Evolutionary conservation across 139 green algal species (phyloP).

Genomic region (Chlorella sp.): DNA sequence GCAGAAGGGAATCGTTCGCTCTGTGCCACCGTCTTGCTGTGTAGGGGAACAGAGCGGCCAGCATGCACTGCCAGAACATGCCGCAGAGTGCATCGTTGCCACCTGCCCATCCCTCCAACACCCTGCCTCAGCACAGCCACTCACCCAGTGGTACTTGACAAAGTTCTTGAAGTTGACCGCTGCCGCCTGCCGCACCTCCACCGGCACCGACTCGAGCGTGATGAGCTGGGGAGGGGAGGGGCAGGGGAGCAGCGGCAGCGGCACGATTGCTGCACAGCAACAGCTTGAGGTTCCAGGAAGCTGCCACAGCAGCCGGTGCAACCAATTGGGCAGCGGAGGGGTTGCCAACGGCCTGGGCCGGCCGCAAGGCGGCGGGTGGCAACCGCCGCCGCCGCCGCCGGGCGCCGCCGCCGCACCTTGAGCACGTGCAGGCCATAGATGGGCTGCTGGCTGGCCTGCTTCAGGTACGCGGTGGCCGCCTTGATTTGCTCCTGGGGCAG

Average conservation of each 20-base stretch:
- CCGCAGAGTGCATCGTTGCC: too few relatives aligned
- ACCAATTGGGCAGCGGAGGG: not conserved
- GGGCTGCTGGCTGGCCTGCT: constrained; percentile 67
- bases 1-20: not conserved
- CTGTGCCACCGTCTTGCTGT: not conserved
- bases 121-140: too few relatives aligned
- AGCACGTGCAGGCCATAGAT: constrained; percentile 81
- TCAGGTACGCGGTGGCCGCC: constrained; percentile 83
- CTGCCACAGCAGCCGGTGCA: not conserved
- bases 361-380: not conserved
- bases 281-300: not conserved
- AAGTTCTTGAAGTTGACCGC: constrained; percentile 99
- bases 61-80: too few relatives aligned
- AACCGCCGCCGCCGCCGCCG: constrained; percentile 7
- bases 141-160: constrained; percentile 92
- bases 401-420: constrained; percentile 59
- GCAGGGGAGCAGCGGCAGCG: not conserved
- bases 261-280: not conserved
- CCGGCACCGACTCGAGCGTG: constrained; percentile 57
- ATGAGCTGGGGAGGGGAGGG: constrained; percentile 66
- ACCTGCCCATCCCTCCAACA: too few relatives aligned
- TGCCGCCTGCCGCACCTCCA: constrained; percentile 87
- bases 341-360: too few relatives aligned
- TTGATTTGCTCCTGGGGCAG: constrained; percentile 81
- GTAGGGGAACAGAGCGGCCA: too few relatives aligned